phyloP scores from a whole-genome alignment of 2,329 filamentous ascomycete genomes.

The Botrytis galanthina region DNA sequence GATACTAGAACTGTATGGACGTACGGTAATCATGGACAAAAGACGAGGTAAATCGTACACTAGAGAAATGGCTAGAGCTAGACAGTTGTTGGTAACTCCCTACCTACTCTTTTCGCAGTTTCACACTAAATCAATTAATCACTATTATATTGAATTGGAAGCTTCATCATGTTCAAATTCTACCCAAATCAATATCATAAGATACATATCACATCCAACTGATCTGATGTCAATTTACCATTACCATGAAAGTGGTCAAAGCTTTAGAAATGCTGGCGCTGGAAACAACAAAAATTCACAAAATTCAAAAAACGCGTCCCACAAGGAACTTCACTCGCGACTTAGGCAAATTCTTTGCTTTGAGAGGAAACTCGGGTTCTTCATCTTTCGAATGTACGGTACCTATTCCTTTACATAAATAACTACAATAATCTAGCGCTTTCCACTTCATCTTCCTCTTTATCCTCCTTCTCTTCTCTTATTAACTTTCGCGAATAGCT shows the following conservation, averaged over 20 bases:
- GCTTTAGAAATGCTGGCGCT: not conserved
- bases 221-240: not conserved
- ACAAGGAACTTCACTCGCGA: conserved; percentile 5
- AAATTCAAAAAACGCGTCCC: not conserved
- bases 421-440: not conserved
- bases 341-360: not conserved
- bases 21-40: not conserved
- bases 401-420: not conserved
- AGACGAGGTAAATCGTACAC: not conserved
- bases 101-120: not conserved
- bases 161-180: not conserved
- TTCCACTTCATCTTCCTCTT: not conserved
- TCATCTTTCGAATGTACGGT: not conserved
- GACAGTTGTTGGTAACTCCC: not conserved
- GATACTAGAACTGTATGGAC: not conserved
- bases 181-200: not conserved
- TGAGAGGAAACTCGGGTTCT: not conserved
- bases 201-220: too few species aligned
- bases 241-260: conserved; percentile 2
- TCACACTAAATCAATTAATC: not conserved
- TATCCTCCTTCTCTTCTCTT: not conserved
- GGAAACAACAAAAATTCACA: conserved; percentile 6
- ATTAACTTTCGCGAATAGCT: not conserved
- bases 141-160: not conserved
- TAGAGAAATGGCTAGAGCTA: not conserved